Percentiles rank a stretch among this genome's conserved stretches.
phyloP scores from a whole-genome alignment of 2,329 filamentous ascomycete genomes.

The Corniculantispora saksenae region DNA sequence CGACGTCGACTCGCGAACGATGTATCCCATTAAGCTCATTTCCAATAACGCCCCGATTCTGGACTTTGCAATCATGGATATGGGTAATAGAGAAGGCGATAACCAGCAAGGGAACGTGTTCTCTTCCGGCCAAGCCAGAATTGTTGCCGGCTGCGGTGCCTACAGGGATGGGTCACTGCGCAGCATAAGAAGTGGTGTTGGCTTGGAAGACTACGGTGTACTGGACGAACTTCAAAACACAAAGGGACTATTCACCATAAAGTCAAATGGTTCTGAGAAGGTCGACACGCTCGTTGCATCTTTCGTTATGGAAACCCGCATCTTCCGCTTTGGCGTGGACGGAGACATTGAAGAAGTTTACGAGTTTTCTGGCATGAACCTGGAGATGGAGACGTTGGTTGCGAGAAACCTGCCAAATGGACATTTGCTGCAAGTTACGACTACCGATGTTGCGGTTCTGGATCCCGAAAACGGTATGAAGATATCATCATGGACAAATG shows the following conservation, averaged over 20 bases:
- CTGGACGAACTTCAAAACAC: conserved; percentile 77
- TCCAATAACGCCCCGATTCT: conserved; percentile 85
- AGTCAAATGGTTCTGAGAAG: conserved; percentile 47
- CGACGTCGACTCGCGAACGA: conserved; percentile 41
- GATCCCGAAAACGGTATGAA: conserved; percentile 59
- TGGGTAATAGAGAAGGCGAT: conserved; percentile 81
- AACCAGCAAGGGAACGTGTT: conserved; percentile 79
- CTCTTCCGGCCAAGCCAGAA: conserved; percentile 88
- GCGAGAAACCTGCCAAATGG: conserved; percentile 64
- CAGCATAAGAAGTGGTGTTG: conserved; percentile 90
- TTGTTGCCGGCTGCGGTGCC: conserved; percentile 90
- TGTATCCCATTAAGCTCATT: conserved; percentile 69
- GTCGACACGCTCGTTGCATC: conserved; percentile 77
- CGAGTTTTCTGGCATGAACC: conserved; percentile 67
- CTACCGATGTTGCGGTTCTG: conserved; percentile 60
- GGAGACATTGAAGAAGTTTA: conserved; percentile 86
- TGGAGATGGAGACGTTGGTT: conserved; percentile 73
- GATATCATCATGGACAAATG: conserved; percentile 59
- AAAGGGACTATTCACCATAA: conserved; percentile 71
- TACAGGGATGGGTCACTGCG: conserved; percentile 85
- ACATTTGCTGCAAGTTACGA: conserved; percentile 75
- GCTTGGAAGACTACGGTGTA: conserved; percentile 82
- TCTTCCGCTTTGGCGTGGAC: conserved; percentile 72
- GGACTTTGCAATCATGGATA: conserved; percentile 95
- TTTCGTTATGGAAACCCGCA: conserved; percentile 78